phyloP scores from a whole-genome alignment of 202 grass and related monocot species.

The Carex sylvatica region DNA sequence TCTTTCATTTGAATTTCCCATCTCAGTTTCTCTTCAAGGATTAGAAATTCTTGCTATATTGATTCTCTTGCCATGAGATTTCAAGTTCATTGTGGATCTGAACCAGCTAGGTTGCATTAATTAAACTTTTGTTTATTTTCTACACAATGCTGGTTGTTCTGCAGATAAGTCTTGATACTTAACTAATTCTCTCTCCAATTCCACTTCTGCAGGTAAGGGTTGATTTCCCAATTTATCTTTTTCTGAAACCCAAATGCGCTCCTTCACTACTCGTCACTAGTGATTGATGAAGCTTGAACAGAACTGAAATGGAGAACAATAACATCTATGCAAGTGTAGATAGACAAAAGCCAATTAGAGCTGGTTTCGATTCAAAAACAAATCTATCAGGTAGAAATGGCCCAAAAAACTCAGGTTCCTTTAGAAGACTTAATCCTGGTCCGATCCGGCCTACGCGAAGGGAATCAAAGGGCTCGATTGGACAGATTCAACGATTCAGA shows the following conservation, averaged over 20 bases:
- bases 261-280: background rate
- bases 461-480: constrained; percentile 22
- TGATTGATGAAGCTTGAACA: background rate
- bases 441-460: constrained; percentile 22
- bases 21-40: background rate
- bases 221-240: background rate
- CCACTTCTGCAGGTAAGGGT: background rate
- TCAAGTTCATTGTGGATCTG: background rate
- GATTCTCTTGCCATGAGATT: background rate
- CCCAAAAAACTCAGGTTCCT: constrained; percentile 23
- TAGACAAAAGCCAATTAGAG: constrained; percentile 22
- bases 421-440: constrained; percentile 14
- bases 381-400: constrained; percentile 32
- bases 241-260: background rate
- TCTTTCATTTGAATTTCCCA: background rate
- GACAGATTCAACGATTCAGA: constrained; percentile 23
- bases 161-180: background rate
- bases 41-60: background rate
- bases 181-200: background rate
- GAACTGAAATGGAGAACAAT: constrained; percentile 38
- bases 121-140: background rate
- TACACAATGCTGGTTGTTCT: constrained; percentile 9
- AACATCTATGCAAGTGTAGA: constrained; percentile 32
- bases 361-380: constrained; percentile 19
- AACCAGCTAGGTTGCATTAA: background rate